Conservation (phyloP, 345 rosid species). For the Citrus hindsii region DNA sequence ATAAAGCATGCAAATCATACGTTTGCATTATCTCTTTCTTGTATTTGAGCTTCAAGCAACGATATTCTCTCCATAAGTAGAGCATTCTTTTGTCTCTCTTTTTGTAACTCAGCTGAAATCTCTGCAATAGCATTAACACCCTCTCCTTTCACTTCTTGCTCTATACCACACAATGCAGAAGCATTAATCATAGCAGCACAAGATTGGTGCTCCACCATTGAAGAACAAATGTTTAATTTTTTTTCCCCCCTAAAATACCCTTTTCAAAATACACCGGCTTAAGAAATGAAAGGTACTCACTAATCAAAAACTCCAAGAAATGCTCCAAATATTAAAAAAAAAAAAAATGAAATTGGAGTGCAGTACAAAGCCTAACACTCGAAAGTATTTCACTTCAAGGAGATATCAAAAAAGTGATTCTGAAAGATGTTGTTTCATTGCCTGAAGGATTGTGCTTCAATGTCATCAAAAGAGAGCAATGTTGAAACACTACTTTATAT, state of each 20-base stretch:
- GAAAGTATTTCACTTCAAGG: neutral
- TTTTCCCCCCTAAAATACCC: neutral
- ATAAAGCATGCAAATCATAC: conserved; percentile 21
- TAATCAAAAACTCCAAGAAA: neutral
- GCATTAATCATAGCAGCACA: conserved; percentile 41
- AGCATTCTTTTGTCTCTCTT: conserved; percentile 46
- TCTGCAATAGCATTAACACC: conserved; percentile 26
- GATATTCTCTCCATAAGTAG: conserved; percentile 51
- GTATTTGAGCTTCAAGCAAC: conserved; percentile 45
- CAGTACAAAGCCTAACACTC: neutral
- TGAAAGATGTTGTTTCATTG: neutral
- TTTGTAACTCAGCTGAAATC: conserved; percentile 43
- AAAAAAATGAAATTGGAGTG: neutral
- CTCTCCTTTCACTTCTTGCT: conserved; percentile 35
- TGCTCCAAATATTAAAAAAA: neutral
- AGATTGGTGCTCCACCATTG: conserved; percentile 44
- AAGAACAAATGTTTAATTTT: neutral
- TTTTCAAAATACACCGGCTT: neutral
- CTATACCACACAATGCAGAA: conserved; percentile 40
- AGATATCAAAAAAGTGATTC: neutral
- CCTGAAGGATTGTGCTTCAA: neutral
- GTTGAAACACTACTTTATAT: neutral
- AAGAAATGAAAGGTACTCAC: conserved; percentile 5
- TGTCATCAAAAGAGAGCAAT: neutral
- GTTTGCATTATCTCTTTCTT: conserved; percentile 25